Conservation (phyloP, 768 basidiomycete species). For the Suillus paluster region DNA sequence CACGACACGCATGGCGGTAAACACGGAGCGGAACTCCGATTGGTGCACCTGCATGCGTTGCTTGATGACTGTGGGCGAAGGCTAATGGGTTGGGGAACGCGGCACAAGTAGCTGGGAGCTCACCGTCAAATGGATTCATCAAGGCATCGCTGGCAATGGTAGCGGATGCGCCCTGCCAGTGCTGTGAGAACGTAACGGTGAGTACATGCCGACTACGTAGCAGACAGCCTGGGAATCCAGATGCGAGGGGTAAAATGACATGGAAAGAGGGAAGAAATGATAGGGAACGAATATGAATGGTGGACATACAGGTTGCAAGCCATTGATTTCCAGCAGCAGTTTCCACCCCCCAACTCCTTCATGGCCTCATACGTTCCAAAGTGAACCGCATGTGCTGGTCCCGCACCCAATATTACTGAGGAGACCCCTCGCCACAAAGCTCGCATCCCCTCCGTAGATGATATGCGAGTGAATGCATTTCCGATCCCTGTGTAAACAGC, state of each 20-base stretch:
- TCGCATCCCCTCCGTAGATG: constrained; percentile 90
- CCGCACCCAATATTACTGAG: constrained; percentile 94
- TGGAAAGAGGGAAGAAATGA: constrained; percentile 4
- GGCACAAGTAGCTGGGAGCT: constrained; percentile 27
- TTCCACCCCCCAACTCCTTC: constrained; percentile 91
- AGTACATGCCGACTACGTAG: constrained; percentile 4
- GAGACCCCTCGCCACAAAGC: constrained; percentile 96
- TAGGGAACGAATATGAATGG: constrained; percentile 7
- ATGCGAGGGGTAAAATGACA: background rate
- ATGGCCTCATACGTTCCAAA: constrained; percentile 96
- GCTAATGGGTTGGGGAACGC: constrained; percentile 15
- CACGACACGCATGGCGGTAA: constrained; percentile 84
- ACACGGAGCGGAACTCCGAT: constrained; percentile 87
- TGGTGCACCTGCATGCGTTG: constrained; percentile 99
- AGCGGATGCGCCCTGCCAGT: constrained; percentile 89
- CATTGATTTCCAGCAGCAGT: constrained; percentile 77
- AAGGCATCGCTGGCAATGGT: constrained; percentile 95
- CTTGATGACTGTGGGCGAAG: constrained; percentile 81
- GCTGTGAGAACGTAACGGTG: constrained; percentile 52
- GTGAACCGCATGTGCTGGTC: constrained; percentile 97
- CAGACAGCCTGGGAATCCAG: background rate
- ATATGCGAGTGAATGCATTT: constrained; percentile 90
- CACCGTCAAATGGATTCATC: constrained; percentile 99
- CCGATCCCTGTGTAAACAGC: constrained; percentile 90
- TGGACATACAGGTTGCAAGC: constrained; percentile 80